These are phyloP conservation scores for Punctularia strigosozonata DNA, from an alignment of 768 basidiomycete species.

Conservation along the genomic window DNA sequence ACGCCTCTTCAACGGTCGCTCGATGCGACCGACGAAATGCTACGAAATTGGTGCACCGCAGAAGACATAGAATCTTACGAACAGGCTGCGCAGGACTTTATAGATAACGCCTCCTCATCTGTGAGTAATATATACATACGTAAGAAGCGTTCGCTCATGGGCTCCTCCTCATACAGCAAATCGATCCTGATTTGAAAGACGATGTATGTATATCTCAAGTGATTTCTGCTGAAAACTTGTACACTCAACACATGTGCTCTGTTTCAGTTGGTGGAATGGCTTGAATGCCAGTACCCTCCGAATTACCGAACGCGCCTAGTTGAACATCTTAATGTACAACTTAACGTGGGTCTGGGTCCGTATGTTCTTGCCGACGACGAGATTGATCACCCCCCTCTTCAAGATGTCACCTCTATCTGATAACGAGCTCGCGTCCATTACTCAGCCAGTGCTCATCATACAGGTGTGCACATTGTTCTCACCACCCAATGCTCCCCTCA, in stretches of 20 bases:
- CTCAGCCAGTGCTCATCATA: slow-evolving; percentile 54
- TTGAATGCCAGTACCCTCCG: slow-evolving; percentile 48
- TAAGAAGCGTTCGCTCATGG: not conserved
- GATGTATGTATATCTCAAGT: slow-evolving; percentile 31
- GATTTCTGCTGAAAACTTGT: not conserved
- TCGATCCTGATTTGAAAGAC: slow-evolving; percentile 47
- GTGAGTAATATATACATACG: slow-evolving; percentile 25
- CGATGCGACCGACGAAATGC: slow-evolving; percentile 34
- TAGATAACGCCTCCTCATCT: slow-evolving; percentile 41
- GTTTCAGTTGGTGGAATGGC: slow-evolving; percentile 50
- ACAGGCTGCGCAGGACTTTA: slow-evolving; percentile 48
- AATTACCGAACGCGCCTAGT: slow-evolving; percentile 36
- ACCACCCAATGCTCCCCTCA: not conserved
- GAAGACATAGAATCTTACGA: slow-evolving; percentile 58
- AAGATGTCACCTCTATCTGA: slow-evolving; percentile 45
- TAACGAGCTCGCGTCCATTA: slow-evolving; percentile 38
- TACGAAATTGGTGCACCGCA: slow-evolving; percentile 52
- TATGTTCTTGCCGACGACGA: not conserved
- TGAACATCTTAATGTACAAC: slow-evolving; percentile 40
- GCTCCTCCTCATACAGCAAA: slow-evolving; percentile 22
- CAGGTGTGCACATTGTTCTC: slow-evolving; percentile 31
- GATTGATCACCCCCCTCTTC: not conserved
- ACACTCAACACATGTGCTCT: not conserved
- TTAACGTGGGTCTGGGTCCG: slow-evolving; percentile 37
- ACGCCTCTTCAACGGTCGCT: slow-evolving; percentile 11